Evolutionary conservation across 495 filamentous ascomycete genomes (phyloP).

Genomic region (Penicillium bovifimosum): DNA sequence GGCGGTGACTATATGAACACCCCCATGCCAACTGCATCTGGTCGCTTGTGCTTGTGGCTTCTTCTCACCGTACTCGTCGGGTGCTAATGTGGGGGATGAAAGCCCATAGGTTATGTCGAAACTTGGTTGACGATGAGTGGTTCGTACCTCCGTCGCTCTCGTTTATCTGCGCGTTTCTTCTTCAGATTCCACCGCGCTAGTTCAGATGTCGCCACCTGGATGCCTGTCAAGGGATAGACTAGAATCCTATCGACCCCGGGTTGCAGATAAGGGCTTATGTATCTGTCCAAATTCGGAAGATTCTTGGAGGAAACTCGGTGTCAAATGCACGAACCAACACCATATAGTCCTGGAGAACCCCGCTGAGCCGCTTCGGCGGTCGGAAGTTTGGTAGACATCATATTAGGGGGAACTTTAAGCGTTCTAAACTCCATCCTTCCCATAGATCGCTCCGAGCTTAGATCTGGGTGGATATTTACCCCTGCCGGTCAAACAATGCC

Average conservation of each 20-base stretch:
- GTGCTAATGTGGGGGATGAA: neutral
- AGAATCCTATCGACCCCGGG: neutral
- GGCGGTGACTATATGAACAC: slow-evolving; percentile 1
- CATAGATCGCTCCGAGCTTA: too few species aligned
- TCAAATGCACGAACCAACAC: neutral
- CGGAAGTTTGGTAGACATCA: too few species aligned
- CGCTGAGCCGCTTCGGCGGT: too few species aligned
- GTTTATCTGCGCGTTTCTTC: neutral
- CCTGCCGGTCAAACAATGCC: too few species aligned
- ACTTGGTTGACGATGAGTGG: neutral
- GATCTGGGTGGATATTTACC: too few species aligned
- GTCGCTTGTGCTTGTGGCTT: neutral
- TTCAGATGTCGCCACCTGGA: neutral
- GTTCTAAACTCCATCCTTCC: too few species aligned
- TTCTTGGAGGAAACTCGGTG: neutral
- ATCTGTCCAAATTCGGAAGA: neutral
- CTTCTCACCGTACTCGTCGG: slow-evolving; percentile 1
- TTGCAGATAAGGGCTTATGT: neutral
- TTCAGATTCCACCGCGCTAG: neutral
- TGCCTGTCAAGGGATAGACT: neutral
- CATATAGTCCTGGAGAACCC: too few species aligned
- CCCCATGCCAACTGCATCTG: neutral
- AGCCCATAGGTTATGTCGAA: neutral
- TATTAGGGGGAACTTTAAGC: too few species aligned
- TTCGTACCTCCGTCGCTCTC: neutral